Evolutionary conservation across 139 green algal genomes (phyloP), one percentile per base, ranked within the genome.

Genomic region (Micractinium conductrix): DNA sequence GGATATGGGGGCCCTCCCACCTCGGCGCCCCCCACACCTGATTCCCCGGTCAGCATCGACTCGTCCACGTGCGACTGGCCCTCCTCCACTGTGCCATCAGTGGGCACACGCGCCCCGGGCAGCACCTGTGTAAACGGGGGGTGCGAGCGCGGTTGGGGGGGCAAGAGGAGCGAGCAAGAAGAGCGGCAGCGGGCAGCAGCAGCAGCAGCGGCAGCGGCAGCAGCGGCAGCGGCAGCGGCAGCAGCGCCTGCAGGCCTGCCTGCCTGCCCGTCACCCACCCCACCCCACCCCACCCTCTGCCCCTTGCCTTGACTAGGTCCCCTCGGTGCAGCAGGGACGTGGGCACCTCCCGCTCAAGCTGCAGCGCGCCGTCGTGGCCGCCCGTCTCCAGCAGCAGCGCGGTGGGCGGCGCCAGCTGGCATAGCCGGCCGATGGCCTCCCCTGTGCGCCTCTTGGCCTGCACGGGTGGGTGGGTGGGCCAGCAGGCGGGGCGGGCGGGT

Each of bases 41-140:
- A 86, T 89, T 99, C 96, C 22, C 97, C 97, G 22, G 96, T 99
- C 53, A 99, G 91, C 97, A 99, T 99, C 85, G 91, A 89, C 89
- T 99, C 97, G 74, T 99, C 95, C 42, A 98, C 88, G 83, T 97
- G 93, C 26, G 91, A 95, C 43, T 87, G 58, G 6, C 95, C 97
- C 62, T 89, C 80, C n/a, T 95, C 76, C 33, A 99, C 91, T 30
- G 91, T 75, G 9, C 97, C 97, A 83, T 99, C 97, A 5, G 91
- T 93, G n/a, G 97, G 95, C 14, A 98, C 84, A 45, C 92, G 92
- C 4, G 89, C 87, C 19, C 96, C 96, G 0, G 96, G 95, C 44
- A 97, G 84, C 38, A 98, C 92, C 90, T 94, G 88, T n/a, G n/a
- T n/a, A n/a, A n/a, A n/a, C n/a, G n/a, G n/a, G n/a, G n/a, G 8